A percentile compares a stretch with the other conserved stretches of the same genome.
Evolutionary conservation across 345 rosid genomes (phyloP).

Genomic region (Brassica nigra): DNA sequence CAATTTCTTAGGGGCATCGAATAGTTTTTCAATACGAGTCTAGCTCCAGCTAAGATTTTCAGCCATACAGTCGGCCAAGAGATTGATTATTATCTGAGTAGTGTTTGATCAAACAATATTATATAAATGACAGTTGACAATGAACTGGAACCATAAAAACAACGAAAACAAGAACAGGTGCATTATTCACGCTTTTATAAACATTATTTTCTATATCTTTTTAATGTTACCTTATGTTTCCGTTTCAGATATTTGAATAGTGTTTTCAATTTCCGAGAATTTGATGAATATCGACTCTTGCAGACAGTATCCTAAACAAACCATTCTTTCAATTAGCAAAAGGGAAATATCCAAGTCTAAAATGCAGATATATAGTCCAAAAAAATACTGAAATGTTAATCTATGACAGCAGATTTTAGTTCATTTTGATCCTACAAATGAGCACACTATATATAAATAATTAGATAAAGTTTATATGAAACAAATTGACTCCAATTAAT

Average conservation of each 20-base stretch:
- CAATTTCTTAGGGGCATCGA: conserved; percentile 41
- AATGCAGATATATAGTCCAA: background rate
- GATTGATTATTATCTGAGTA: conserved; percentile 29
- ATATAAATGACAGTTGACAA: background rate
- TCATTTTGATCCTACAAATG: background rate
- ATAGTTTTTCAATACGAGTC: conserved; percentile 29
- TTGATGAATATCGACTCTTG: conserved; percentile 15
- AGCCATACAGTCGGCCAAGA: conserved; percentile 37
- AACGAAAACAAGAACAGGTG: conserved; percentile 7
- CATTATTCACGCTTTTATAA: conserved; percentile 9
- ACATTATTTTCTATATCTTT: background rate
- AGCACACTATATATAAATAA: background rate
- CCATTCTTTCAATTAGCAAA: background rate
- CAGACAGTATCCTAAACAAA: conserved; percentile 10
- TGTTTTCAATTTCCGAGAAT: conserved; percentile 6
- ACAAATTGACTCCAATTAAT: conserved; percentile 7
- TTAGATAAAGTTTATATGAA: background rate
- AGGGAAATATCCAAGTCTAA: background rate
- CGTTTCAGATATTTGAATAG: background rate
- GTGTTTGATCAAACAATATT: conserved; percentile 12
- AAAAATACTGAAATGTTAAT: background rate
- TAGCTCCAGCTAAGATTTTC: conserved; percentile 50
- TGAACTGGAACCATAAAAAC: conserved; percentile 8
- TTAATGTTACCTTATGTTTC: background rate
- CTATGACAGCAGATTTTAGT: background rate